Percentiles rank a stretch among this genome's conserved stretches.
phyloP scores from a whole-genome alignment of 2,329 filamentous ascomycete species.

The Hypoxylon sp. region DNA sequence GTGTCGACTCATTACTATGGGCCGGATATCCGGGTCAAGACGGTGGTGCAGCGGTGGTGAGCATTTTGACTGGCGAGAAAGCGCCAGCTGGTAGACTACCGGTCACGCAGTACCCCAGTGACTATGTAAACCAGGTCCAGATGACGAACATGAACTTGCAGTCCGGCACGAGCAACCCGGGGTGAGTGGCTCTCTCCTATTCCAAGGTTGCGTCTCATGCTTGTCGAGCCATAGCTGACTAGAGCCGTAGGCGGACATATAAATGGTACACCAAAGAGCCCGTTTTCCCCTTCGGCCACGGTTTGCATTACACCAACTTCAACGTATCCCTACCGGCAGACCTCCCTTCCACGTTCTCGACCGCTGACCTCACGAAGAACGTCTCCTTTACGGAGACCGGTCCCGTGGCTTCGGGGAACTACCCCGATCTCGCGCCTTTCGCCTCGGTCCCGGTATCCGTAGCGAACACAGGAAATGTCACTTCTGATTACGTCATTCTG shows the following conservation, averaged over 20 bases:
- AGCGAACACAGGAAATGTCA: constrained; percentile 62
- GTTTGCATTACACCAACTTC: constrained; percentile 72
- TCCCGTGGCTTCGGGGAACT: constrained; percentile 54
- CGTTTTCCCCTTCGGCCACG: constrained; percentile 68
- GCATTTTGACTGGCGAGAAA: constrained; percentile 65
- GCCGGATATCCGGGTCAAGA: constrained; percentile 72
- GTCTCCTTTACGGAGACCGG: constrained; percentile 36
- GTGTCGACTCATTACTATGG: constrained; percentile 69
- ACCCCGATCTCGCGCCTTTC: constrained; percentile 62
- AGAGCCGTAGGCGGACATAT: constrained; percentile 63
- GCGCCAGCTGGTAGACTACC: constrained; percentile 69
- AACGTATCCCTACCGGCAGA: constrained; percentile 44
- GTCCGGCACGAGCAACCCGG: constrained; percentile 62
- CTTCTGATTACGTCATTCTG: constrained; percentile 68
- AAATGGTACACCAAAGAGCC: constrained; percentile 69
- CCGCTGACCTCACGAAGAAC: constrained; percentile 38
- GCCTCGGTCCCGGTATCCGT: constrained; percentile 60
- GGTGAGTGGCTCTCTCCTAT: constrained; percentile 49
- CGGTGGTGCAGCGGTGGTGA: constrained; percentile 68
- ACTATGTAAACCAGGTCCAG: constrained; percentile 64
- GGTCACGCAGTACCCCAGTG: constrained; percentile 68
- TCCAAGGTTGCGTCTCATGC: not conserved
- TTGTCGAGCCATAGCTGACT: constrained; percentile 6
- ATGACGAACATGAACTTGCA: constrained; percentile 71
- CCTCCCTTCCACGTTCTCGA: constrained; percentile 49